These are phyloP conservation scores for Earliella scabrosa DNA, from an alignment of 1,284 basidiomycete genomes.

Conservation along the genomic window DNA sequence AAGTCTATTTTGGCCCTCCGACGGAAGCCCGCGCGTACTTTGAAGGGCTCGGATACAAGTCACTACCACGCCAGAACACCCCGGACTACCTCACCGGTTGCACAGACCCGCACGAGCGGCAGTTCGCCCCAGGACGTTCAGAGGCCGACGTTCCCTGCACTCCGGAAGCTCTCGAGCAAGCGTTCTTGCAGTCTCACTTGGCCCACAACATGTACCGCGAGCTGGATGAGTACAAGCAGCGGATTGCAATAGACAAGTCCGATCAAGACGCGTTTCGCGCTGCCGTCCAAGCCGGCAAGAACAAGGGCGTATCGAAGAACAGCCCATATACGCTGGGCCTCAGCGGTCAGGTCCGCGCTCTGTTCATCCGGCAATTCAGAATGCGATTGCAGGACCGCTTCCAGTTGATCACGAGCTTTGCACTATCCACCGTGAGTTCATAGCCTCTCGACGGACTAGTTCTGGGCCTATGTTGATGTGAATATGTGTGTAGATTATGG, in stretches of 20 bases:
- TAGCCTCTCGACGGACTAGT: not conserved
- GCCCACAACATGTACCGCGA: constrained; percentile 52
- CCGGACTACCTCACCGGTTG: constrained; percentile 83
- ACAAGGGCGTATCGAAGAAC: constrained; percentile 81
- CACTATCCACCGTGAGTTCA: constrained; percentile 53
- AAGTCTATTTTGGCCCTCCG: constrained; percentile 83
- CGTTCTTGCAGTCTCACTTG: constrained; percentile 62
- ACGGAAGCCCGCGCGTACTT: constrained; percentile 80
- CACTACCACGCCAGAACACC: constrained; percentile 74
- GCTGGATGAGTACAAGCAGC: constrained; percentile 65
- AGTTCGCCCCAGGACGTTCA: constrained; percentile 76
- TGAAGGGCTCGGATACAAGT: constrained; percentile 74
- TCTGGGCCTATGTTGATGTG: constrained; percentile 17
- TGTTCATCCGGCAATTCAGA: constrained; percentile 79
- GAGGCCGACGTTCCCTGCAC: constrained; percentile 71
- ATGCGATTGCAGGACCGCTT: constrained; percentile 84
- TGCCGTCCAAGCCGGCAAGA: constrained; percentile 82
- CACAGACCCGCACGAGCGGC: constrained; percentile 86
- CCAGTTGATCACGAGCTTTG: constrained; percentile 76
- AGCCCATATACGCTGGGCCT: constrained; percentile 89
- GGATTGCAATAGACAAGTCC: constrained; percentile 65
- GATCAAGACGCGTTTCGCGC: constrained; percentile 78
- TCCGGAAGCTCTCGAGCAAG: constrained; percentile 72
- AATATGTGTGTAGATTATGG: constrained; percentile 52
- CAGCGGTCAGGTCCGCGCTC: constrained; percentile 71